These are phyloP conservation scores for Aureobasidium subglaciale DNA, from an alignment of 2,329 filamentous ascomycete species.

Conservation along the genomic window DNA sequence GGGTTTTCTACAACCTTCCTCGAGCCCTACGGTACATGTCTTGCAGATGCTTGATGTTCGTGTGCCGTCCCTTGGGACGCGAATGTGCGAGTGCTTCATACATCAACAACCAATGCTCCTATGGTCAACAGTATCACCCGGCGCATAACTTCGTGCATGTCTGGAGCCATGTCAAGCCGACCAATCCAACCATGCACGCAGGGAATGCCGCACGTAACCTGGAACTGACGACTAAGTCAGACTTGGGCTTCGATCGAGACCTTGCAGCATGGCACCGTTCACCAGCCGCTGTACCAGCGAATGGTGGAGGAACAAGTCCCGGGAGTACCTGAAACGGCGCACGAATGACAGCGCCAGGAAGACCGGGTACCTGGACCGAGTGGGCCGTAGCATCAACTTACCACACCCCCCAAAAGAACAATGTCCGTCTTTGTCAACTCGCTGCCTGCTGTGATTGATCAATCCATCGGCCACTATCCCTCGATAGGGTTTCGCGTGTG, in stretches of 20 bases:
- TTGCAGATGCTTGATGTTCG: constrained; percentile 11
- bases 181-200: neutral
- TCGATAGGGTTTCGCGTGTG: constrained; percentile 14
- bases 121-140: neutral
- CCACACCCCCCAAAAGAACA: constrained; percentile 2
- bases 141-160: neutral
- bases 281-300: constrained; percentile 20
- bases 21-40: neutral
- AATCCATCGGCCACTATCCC: constrained; percentile 6
- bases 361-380: constrained; percentile 16
- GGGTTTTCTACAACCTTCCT: neutral
- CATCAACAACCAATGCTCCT: neutral
- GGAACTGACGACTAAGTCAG: neutral
- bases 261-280: constrained; percentile 16
- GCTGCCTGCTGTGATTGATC: constrained; percentile 13
- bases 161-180: neutral
- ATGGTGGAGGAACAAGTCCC: constrained; percentile 15
- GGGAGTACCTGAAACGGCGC: constrained; percentile 16
- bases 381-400: constrained; percentile 14
- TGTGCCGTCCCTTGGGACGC: neutral
- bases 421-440: constrained; percentile 1
- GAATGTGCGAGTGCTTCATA: neutral
- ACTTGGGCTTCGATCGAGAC: neutral
- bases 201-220: constrained; percentile 7
- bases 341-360: constrained; percentile 17